Conservation (phyloP, 2,329 filamentous ascomycete species). For the Monosporascus sp. region DNA sequence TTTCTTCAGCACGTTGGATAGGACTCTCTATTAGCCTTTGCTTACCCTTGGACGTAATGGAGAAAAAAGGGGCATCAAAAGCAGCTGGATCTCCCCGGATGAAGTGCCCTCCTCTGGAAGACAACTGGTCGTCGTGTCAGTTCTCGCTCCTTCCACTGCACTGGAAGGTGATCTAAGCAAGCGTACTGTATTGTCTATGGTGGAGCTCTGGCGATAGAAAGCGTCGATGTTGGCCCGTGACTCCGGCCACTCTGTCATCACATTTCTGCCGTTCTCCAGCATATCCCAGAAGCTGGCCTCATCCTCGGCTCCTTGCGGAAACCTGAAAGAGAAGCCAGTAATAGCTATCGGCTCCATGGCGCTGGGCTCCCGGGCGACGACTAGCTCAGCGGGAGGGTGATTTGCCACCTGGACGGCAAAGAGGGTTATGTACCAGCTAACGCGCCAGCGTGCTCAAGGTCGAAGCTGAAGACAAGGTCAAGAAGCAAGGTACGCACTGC, state of each 20-base stretch:
- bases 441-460: no score
- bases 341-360: background rate
- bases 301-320: background rate
- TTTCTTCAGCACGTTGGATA: background rate
- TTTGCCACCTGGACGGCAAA: no score
- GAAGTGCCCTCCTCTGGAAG: background rate
- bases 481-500: no score
- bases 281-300: background rate
- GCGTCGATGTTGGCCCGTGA: background rate
- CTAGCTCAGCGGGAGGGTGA: no score
- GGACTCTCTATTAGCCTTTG: background rate
- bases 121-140: background rate
- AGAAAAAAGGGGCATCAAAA: background rate
- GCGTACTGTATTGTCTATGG: background rate
- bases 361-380: background rate
- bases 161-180: no score
- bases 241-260: conserved; percentile 1
- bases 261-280: background rate
- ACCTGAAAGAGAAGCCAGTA: background rate
- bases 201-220: background rate
- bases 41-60: background rate
- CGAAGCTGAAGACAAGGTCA: no score
- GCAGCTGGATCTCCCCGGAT: background rate
- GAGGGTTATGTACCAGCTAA: no score
- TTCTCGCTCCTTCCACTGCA: background rate